Conservation (phyloP, 2,329 filamentous ascomycete species). For the Chaetomium sp. region DNA sequence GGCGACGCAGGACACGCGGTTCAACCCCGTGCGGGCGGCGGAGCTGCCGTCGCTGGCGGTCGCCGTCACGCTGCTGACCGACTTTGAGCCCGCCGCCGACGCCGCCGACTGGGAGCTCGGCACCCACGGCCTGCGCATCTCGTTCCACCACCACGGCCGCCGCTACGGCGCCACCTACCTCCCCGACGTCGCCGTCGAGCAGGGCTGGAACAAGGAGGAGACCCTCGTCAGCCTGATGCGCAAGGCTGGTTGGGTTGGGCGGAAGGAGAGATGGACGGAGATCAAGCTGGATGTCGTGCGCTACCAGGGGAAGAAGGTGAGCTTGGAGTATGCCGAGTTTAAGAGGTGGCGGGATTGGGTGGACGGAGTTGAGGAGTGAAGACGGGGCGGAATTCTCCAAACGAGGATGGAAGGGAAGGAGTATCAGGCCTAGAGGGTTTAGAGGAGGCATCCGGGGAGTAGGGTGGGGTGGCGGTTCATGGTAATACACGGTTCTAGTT, state of each 20-base stretch:
- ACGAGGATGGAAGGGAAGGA: neutral
- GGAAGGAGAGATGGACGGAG: slow-evolving; percentile 75
- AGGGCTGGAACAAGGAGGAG: slow-evolving; percentile 94
- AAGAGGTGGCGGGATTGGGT: slow-evolving; percentile 79
- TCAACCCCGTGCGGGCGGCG: slow-evolving; percentile 54
- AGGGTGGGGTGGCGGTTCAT: neutral
- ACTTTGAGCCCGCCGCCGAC: slow-evolving; percentile 76
- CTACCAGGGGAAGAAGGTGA: slow-evolving; percentile 84
- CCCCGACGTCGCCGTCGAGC: slow-evolving; percentile 87
- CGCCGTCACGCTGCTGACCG: slow-evolving; percentile 78
- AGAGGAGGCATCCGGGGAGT: neutral
- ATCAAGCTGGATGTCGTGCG: slow-evolving; percentile 77
- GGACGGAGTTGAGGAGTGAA: slow-evolving; percentile 38
- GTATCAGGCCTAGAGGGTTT: neutral
- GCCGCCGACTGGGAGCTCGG: slow-evolving; percentile 86
- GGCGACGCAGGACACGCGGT: slow-evolving; percentile 65
- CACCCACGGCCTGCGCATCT: slow-evolving; percentile 82
- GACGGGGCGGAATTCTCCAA: neutral
- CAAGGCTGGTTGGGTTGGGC: slow-evolving; percentile 91
- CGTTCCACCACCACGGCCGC: slow-evolving; percentile 72
- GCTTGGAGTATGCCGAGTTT: slow-evolving; percentile 71
- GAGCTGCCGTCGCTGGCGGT: slow-evolving; percentile 64
- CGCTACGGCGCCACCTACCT: slow-evolving; percentile 87
- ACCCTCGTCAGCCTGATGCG: slow-evolving; percentile 86
- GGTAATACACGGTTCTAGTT: slow-evolving; percentile 1